phyloP scores from a whole-genome alignment of 345 rosid genomes.

The Linum trigynum region DNA sequence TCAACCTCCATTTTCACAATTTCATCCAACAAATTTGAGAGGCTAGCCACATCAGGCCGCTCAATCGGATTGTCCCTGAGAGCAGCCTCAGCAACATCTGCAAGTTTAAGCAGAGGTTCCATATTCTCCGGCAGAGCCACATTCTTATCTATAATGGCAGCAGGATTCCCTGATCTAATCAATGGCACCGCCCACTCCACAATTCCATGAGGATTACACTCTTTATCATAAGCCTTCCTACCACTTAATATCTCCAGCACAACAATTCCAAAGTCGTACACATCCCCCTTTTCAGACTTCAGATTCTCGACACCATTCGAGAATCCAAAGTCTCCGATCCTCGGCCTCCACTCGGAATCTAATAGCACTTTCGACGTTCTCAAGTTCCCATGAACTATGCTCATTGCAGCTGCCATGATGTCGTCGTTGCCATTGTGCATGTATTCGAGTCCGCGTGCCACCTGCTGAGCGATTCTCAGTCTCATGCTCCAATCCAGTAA shows the following conservation, averaged over 20 bases:
- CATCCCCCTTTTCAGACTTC: slow-evolving; percentile 49
- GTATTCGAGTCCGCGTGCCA: slow-evolving; percentile 78
- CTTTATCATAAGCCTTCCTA: slow-evolving; percentile 69
- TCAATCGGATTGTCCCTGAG: slow-evolving; percentile 54
- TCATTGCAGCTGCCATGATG: neutral
- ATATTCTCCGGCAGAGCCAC: slow-evolving; percentile 64
- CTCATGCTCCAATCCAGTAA: slow-evolving; percentile 51
- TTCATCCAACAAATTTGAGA: slow-evolving; percentile 56
- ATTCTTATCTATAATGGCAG: slow-evolving; percentile 48
- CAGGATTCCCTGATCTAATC: slow-evolving; percentile 57
- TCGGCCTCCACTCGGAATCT: slow-evolving; percentile 77
- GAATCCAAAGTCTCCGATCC: slow-evolving; percentile 80
- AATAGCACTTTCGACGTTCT: slow-evolving; percentile 72
- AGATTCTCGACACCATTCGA: slow-evolving; percentile 26
- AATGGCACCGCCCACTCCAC: slow-evolving; percentile 71
- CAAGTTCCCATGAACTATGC: slow-evolving; percentile 56
- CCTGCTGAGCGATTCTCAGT: slow-evolving; percentile 59
- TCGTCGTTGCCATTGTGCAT: slow-evolving; percentile 34
- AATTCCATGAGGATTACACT: slow-evolving; percentile 44
- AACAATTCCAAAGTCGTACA: slow-evolving; percentile 57
- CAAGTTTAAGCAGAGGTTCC: slow-evolving; percentile 74
- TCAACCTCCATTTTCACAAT: slow-evolving; percentile 53
- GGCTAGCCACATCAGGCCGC: slow-evolving; percentile 59
- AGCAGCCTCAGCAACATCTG: slow-evolving; percentile 67
- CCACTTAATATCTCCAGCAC: slow-evolving; percentile 80